Conservation (phyloP, 176 grass and related monocot genomes). For the Rhynchospora breviuscula region DNA sequence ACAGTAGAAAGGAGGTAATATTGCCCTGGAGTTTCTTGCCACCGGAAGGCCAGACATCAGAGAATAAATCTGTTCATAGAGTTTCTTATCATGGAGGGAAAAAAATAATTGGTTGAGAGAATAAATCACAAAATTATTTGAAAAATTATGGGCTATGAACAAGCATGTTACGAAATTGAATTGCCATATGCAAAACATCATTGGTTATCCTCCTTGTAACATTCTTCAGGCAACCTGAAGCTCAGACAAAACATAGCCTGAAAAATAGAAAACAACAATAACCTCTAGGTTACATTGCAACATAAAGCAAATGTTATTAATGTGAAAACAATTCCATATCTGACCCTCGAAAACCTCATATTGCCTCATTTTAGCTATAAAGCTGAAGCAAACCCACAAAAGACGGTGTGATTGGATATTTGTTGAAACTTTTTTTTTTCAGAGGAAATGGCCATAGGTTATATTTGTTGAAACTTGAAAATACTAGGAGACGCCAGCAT, state of each 20-base stretch:
- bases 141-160: not conserved
- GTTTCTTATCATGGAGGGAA: not conserved
- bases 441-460: too few relatives aligned
- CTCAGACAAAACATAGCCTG: conserved; percentile 95
- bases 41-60: not conserved
- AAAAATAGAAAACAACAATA: conserved; percentile 25
- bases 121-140: not conserved
- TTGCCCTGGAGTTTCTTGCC: not conserved
- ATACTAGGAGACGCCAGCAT: not conserved
- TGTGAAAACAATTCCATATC: not conserved
- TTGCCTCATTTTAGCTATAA: not conserved
- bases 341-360: not conserved
- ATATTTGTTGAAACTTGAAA: not conserved
- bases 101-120: not conserved
- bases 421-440: not conserved
- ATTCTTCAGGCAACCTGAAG: conserved; percentile 63
- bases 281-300: not conserved
- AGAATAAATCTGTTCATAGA: not conserved
- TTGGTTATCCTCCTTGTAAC: conserved; percentile 2
- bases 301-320: not conserved
- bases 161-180: conserved; percentile 15
- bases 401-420: not conserved
- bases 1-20: not conserved
- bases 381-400: not conserved
- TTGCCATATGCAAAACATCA: not conserved